Base-by-base conservation (phyloP, 305 asterid species). In the Fraxinus angustifolia region DNA sequence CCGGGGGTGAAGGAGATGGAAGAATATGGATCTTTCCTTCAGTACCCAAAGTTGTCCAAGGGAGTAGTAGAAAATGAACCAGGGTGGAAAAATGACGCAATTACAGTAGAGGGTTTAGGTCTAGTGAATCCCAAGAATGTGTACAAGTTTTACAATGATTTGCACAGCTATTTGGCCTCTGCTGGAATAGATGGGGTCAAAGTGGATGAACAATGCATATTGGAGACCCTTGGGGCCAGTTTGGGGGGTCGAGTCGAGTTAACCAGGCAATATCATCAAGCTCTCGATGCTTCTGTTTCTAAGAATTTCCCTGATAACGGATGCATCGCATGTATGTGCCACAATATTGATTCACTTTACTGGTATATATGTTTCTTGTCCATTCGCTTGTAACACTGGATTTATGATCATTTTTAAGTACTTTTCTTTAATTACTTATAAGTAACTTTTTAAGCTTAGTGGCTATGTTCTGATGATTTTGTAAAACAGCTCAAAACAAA, bases 271-370 rank as follows among this genome's bases (percentile, higher is more conserved):
- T 85, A 81, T 72, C 85, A 81, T 4, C 77, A 76, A 50, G 85
- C 87, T 1, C 81, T 85, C 1, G 87, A 85, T 23, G 83, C 73
- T 40, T 85, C 87, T 2, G 33, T 81, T 40, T 53, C 76, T 11
- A 75, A 38, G 35, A 79, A 81, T 53, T 85, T 85, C 30, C 73
- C 62, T n/a, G 81, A 78, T 10, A 85, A 85, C 17, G 78, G 80
- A 19, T 3, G 82, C 3, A 85, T 85, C 11, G 79, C 81, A 38
- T 65, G 87, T 71, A 85, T 81, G 85, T 31, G 79, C 53, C 83
- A 85, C 76, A 85, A 82, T n/a, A 53, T 75, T 2, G 76, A 78
- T 40, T 67, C 36, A 19, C 65, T 78, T 14, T 62, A 78, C 81
- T 35, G 81, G 81, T 78, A 68, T 30, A 68, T 10, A 26, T 3